Conservation (phyloP, 2,329 filamentous ascomycete species). For the Colletotrichum tamarilloi region DNA sequence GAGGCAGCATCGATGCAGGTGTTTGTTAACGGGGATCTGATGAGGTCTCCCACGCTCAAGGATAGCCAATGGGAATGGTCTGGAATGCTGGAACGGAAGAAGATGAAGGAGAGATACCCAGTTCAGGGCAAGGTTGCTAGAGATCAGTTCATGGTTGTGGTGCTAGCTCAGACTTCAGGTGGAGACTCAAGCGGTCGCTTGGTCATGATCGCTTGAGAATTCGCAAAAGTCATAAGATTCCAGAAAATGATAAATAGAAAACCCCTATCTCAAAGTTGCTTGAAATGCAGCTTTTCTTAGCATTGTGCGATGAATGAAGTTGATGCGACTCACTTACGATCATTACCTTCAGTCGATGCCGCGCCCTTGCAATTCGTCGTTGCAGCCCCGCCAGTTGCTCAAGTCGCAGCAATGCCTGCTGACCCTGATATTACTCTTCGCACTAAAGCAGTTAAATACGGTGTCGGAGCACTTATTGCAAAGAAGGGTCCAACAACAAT, state of each 20-base stretch:
- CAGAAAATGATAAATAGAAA: too few relatives aligned
- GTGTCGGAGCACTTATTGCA: background rate
- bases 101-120: conserved; percentile 5
- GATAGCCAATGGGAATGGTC: conserved; percentile 1
- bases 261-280: too few relatives aligned
- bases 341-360: background rate
- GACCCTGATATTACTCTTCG: too few relatives aligned
- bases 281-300: background rate
- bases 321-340: background rate
- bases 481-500: background rate
- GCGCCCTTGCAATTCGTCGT: background rate
- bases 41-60: background rate
- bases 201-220: background rate
- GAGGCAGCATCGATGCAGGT: background rate
- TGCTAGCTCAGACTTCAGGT: background rate
- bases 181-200: conserved; percentile 1
- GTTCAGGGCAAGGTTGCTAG: background rate
- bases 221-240: background rate
- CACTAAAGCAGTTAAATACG: too few relatives aligned
- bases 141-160: conserved; percentile 22
- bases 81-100: background rate
- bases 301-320: background rate
- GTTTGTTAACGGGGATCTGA: conserved; percentile 9
- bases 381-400: background rate
- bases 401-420: background rate